Conservation (phyloP, 768 basidiomycete genomes). For the Cubamyces sp. region DNA sequence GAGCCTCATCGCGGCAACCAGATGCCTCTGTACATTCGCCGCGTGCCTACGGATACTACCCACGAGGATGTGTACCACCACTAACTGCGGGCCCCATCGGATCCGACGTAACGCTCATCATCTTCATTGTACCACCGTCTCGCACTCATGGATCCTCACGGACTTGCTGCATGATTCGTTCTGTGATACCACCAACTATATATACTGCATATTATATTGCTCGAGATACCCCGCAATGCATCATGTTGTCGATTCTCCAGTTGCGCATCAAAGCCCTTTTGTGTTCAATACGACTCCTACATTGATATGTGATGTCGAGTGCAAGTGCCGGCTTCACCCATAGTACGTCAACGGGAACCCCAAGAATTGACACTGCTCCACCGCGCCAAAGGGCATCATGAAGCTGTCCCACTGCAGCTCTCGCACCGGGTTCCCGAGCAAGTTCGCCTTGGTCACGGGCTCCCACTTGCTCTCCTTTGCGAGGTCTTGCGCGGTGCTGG, state of each 20-base stretch:
- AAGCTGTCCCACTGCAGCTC: constrained; percentile 40
- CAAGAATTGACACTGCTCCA: constrained; percentile 44
- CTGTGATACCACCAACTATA: constrained; percentile 1
- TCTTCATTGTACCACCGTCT: too few species aligned
- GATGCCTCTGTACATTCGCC: constrained; percentile 50
- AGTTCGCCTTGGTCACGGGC: constrained; percentile 34
- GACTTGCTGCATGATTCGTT: too few species aligned
- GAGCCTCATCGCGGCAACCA: constrained; percentile 58
- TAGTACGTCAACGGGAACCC: constrained; percentile 21
- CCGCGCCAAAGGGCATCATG: constrained; percentile 40
- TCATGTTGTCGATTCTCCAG: too few species aligned
- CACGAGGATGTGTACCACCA: background rate
- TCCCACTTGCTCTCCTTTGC: constrained; percentile 40
- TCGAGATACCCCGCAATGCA: background rate
- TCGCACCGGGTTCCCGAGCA: constrained; percentile 36
- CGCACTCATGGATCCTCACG: too few species aligned
- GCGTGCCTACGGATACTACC: constrained; percentile 7
- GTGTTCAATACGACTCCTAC: too few species aligned
- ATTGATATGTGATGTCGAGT: too few species aligned
- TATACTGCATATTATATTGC: constrained; percentile 6
- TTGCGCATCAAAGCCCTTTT: too few species aligned
- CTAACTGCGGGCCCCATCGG: too few species aligned
- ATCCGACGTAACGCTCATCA: too few species aligned
- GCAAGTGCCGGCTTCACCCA: background rate
- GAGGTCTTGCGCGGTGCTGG: constrained; percentile 38